Evolutionary conservation across 2,329 filamentous ascomycete species (phyloP), one percentile per base, ranked within the genome.

Genomic region (Xylariaceae sp.): DNA sequence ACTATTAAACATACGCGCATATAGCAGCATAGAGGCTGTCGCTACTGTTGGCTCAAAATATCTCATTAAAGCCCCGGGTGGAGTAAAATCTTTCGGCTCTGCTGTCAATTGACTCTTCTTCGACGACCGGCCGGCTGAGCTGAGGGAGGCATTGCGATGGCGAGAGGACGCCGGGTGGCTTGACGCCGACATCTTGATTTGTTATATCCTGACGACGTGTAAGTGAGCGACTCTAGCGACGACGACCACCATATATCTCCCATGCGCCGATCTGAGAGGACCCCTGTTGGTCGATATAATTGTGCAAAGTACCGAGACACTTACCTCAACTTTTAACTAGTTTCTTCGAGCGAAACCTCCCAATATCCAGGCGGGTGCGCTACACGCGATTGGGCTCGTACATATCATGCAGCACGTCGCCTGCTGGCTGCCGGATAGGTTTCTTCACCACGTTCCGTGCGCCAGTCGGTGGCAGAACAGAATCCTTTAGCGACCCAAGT

Each of bases 21-120:
- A 97, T 22, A 99, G 80, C 60, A 99, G 88, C 76, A 94, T 88
- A 19, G 90, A 90, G 2, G 89, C 90, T 5, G 94, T 97, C 31
- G 94, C 91, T 16, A 91, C 90, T 69, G 89, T 95, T 52, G 94
- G 89, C 62, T 94, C 88, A 62, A 97, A 90, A 56, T 84, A 80
- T 61, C 75, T 78, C 57, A 75, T 67, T 19, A 78, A 70, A 48
- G 75, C 71, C 49, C 71, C 73, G 41, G 77, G 67, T 51, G 79
- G 74, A 51, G 74, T 72, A 64, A 79, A 79, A 64, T 84, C 78
- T 67, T 76, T 74, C 63, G 76, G 67, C 64, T 76, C 72, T 31
- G 69, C 65, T 51, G 70, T 63, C 34, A 59, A 50, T 36, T 62
- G 64, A 54, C 71, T 72, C 48, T 73, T 75, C 60, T 76, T 80